phyloP scores from a whole-genome alignment of 768 basidiomycete species.

The Nidularia pulvinata region DNA sequence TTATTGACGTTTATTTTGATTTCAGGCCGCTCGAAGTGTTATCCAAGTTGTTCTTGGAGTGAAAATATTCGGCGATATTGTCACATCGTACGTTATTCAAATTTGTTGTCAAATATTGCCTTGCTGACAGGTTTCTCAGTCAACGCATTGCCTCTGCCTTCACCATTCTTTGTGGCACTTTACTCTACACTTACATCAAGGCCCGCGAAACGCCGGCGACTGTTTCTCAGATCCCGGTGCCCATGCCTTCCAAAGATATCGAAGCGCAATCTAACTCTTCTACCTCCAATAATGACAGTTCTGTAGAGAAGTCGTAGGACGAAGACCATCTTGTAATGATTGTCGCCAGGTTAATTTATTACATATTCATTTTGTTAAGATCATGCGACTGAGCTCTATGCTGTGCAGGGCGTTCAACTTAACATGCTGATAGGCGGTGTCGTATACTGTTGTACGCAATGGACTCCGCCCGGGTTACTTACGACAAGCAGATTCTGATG shows the following conservation, averaged over 20 bases:
- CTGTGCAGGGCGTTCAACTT: too few relatives aligned
- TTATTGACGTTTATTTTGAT: not conserved
- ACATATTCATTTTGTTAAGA: too few relatives aligned
- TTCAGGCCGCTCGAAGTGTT: slow-evolving; percentile 78
- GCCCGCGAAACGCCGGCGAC: slow-evolving; percentile 38
- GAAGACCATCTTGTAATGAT: too few relatives aligned
- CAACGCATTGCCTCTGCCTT: slow-evolving; percentile 60
- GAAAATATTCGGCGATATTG: slow-evolving; percentile 64
- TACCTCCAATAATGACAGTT: not conserved
- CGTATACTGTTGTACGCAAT: too few relatives aligned
- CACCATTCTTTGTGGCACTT: slow-evolving; percentile 64
- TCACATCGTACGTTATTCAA: slow-evolving; percentile 56
- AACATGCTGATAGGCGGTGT: too few relatives aligned
- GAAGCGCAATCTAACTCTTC: not conserved
- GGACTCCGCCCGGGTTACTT: too few relatives aligned
- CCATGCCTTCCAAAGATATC: not conserved
- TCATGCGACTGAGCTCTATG: too few relatives aligned
- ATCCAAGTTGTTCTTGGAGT: slow-evolving; percentile 70
- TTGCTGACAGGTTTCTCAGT: too few relatives aligned
- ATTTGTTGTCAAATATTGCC: too few relatives aligned
- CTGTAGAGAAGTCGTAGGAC: not conserved
- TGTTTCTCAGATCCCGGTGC: not conserved
- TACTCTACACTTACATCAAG: slow-evolving; percentile 69
- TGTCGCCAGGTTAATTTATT: too few relatives aligned
- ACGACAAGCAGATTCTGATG: too few relatives aligned